Evolutionary conservation across 768 basidiomycete species (phyloP), one percentile per base, ranked within the genome.

Genomic region (Mrakia gelida): DNA sequence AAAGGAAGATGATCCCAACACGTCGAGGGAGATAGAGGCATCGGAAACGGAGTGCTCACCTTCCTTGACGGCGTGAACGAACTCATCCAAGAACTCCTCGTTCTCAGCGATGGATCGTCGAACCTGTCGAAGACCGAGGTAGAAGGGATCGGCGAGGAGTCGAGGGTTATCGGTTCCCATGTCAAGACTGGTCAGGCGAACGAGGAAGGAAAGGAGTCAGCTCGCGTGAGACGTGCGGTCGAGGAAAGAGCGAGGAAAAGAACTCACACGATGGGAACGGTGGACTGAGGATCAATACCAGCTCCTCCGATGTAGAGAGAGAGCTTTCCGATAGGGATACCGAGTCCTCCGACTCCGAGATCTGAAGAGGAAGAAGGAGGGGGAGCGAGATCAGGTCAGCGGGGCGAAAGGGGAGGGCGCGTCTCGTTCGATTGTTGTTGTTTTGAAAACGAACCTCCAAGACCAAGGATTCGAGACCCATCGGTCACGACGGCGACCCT

Each of bases 241-340:
- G 59, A 10, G 65, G 10, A 8, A 3, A 8, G 1, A 13, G n/a
- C 28, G 3, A 32, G 70, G 54, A 3, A 49, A 28, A 15, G 16
- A 13, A 32, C 76, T 38, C 16, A 76, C 75, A 52, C 75, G 81
- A 95, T 93, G 43, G 94, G 93, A 52, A 95, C 86, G 1, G 92
- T 91, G 26, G 92, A 91, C 32, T 81, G 79, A 13, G 83, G 82
- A 62, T 81, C 81, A 16, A 90, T 77, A 63, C 94, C 94, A 76
- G 93, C 95, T 45, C 92, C 94, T 28, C 93, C 92, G 76, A 94
- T 87, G 83, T 95, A 96, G 26, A 97, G 88, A 26, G 92, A 92
- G 10, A 98, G 87, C 85, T 97, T 96, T n/a, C 95, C 95, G 72
- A 95, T 91, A 11, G 92, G 89, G 81, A 96, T 79, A 15, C 71